phyloP scores from a whole-genome alignment of 1,284 basidiomycete genomes.

The Rhodotorula sp. region DNA sequence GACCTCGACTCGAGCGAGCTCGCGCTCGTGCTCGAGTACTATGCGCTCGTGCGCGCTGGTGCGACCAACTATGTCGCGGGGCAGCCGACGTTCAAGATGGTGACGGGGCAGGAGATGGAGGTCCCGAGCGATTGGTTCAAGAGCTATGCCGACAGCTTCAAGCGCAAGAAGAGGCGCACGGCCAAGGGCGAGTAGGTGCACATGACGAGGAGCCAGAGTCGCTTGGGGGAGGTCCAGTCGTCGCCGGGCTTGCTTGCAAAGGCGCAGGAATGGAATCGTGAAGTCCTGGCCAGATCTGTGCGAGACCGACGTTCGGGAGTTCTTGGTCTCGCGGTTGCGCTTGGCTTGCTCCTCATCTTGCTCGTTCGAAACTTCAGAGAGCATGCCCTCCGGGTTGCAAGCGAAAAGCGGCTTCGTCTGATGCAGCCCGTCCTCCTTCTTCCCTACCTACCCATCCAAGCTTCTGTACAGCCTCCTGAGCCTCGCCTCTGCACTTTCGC shows the following conservation, averaged over 20 bases:
- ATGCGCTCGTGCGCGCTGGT: slow-evolving; percentile 12
- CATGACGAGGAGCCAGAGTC: background rate
- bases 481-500: slow-evolving; percentile 12
- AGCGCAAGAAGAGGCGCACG: slow-evolving; percentile 15
- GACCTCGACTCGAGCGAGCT: slow-evolving; percentile 2
- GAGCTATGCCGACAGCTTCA: slow-evolving; percentile 6
- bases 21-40: background rate
- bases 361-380: background rate
- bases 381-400: too few relatives aligned
- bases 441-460: background rate
- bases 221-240: background rate
- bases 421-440: background rate
- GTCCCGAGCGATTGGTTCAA: slow-evolving; percentile 8
- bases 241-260: too few relatives aligned
- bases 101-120: slow-evolving; percentile 11
- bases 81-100: background rate
- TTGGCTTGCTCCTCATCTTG: background rate
- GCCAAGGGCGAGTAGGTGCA: background rate
- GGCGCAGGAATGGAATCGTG: too few relatives aligned
- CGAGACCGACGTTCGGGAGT: background rate
- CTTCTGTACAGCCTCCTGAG: slow-evolving; percentile 13
- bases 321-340: background rate
- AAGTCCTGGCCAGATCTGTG: background rate
- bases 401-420: too few relatives aligned
- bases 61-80: slow-evolving; percentile 19